Evolutionary conservation across 2,329 filamentous ascomycete species (phyloP).

Genomic region (Paraphaeosphaeria sporulosa): DNA sequence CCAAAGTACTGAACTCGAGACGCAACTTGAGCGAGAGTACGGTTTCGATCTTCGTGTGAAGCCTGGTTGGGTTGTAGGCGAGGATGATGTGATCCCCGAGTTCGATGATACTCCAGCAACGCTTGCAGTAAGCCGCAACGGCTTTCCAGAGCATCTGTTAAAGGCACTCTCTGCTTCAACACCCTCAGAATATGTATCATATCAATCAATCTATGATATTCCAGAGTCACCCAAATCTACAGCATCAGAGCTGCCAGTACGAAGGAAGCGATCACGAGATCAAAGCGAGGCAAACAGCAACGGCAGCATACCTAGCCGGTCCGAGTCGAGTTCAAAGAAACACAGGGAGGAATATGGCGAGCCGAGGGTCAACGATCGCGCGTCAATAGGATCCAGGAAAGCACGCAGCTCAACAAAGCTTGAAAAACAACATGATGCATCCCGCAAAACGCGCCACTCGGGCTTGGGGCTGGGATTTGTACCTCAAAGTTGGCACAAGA

Average conservation of each 20-base stretch:
- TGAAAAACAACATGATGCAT: not conserved
- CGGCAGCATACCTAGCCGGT: too few species aligned
- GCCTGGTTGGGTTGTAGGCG: not conserved
- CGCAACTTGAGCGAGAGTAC: not conserved
- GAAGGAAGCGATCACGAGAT: slow-evolving; percentile 2
- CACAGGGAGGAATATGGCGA: not conserved
- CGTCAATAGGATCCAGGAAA: not conserved
- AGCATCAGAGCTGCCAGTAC: not conserved
- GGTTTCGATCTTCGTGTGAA: not conserved
- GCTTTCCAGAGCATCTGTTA: not conserved
- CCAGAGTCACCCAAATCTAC: not conserved
- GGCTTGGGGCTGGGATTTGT: slow-evolving; percentile 21
- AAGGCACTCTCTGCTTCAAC: not conserved
- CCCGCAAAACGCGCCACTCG: slow-evolving; percentile 25
- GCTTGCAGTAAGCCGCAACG: not conserved
- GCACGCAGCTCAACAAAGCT: not conserved
- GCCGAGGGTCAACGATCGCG: not conserved
- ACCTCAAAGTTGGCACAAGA: slow-evolving; percentile 26
- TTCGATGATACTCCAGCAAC: not conserved
- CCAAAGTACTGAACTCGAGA: not conserved
- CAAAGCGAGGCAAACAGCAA: not conserved
- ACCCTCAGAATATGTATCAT: too few species aligned
- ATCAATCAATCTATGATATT: too few species aligned
- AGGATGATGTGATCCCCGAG: not conserved
- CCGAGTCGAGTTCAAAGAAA: not conserved